A percentile compares a stretch with the other conserved stretches of the same genome.
phyloP scores from a whole-genome alignment of 805 yeast species.

The Pichia phayaonensis region DNA sequence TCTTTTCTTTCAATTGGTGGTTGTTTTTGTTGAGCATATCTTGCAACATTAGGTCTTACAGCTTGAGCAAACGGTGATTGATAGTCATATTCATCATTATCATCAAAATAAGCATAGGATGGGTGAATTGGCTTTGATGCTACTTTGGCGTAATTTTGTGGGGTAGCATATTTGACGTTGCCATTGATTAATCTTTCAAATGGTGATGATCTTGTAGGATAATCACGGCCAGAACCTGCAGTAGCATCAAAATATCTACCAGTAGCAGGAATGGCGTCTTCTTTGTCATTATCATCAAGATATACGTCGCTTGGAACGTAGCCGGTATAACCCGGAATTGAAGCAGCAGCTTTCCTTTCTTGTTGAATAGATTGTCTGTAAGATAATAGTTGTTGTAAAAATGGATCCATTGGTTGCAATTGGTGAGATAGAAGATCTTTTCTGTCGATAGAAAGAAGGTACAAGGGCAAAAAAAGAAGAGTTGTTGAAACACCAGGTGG shows the following conservation, averaged over 20 bases:
- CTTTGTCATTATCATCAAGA: not conserved
- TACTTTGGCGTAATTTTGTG: not conserved
- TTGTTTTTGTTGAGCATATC: not conserved
- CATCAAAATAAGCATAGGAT: not conserved
- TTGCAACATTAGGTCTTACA: not conserved
- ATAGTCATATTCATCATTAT: not conserved
- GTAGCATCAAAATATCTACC: not conserved
- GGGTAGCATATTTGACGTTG: not conserved
- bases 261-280: not conserved
- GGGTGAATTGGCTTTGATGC: not conserved
- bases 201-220: not conserved
- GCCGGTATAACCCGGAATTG: not conserved
- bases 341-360: not conserved
- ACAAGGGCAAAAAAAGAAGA: not conserved
- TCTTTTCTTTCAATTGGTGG: not conserved
- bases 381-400: slow-evolving; percentile 3
- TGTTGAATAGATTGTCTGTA: slow-evolving; percentile 1
- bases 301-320: not conserved
- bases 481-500: not conserved
- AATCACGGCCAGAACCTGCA: not conserved
- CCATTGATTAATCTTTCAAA: not conserved
- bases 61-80: not conserved
- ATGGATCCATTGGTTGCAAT: slow-evolving; percentile 3
- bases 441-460: not conserved
- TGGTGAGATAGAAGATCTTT: not conserved